Base-by-base conservation (phyloP, 2,329 filamentous ascomycete genomes). In the Falciphora oryzae region DNA sequence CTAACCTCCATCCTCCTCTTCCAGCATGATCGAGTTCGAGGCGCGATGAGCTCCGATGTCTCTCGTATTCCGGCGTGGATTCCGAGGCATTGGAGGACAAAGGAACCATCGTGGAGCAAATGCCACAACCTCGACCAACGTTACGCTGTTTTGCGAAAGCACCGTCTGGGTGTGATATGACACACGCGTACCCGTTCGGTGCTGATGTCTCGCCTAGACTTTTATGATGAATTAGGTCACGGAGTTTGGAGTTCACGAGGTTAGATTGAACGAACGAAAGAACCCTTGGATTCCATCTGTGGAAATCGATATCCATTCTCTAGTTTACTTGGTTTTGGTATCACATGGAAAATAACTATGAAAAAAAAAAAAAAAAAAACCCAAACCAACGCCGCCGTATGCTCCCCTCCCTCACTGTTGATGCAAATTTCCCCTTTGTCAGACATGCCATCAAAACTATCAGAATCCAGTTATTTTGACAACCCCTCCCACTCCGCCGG, bases 21-120 rank as follows among this genome's bases (percentile, higher is more conserved):
- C 74, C 25, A 65, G 13, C 18, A 97, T 98, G 93, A 93, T 98
- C 63, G 95, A 99, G 80, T 98, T 99, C 73, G 93, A 99, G 82
- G 95, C 95, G 63, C 87, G 94, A 79, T 98, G 13, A 29, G 28
- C 8, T 8, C 61, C 38, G 16, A 25, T 53, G 18, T n/a, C 44
- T 10, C 22, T 22, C 22, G 10, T 7, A n/a, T 53, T 53, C 44
- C 44, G 8, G 44, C 44, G 44, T 6, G n/a, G 22, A 8, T 8
- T 53, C 22, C 7, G 44, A 53, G 22, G 10, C 22, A 7, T 44
- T 44, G 14, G 38, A 53, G 44, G 18, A 53, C 44, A 10, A 25
- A 53, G 22, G 44, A 53, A 22, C 22, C 1, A 22, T 7, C 38
- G 18, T 1, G 16, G 16, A 7, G 22, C 44, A 53, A 25, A 22